Evolutionary conservation across 192 early-diverging fungal genomes (phyloP), one percentile per base, ranked within the genome.

Genomic region (Coemansia sp.): DNA sequence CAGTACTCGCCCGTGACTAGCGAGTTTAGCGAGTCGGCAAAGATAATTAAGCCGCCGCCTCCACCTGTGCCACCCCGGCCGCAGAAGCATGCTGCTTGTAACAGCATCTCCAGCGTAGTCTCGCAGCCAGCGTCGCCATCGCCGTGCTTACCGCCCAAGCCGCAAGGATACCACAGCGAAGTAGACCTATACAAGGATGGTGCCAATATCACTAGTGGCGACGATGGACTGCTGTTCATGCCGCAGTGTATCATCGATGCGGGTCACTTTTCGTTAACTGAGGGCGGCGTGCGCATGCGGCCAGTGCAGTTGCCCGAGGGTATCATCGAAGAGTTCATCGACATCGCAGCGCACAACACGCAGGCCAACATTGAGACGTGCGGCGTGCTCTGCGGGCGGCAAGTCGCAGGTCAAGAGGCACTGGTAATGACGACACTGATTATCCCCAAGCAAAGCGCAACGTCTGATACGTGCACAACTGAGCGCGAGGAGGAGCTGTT

Each of bases 401-500:
- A 94, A 66, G 86, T 91, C 73, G 65, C 78, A 4, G 77, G 66
- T 9, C 76, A 65, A 29, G 66, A 76, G 31, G 71, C 70, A 0
- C 60, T 77, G 12, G 63, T 74, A 3, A 84, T 94, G 25, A 95
- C 89, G 0, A 91, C 92, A 0, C 74, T 96, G 8, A 86, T 96
- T 38, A 90, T 96, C 63, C 95, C 95, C n/a, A 93, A 94, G 69
- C 95, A 96, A 67, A 89, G 82, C 1, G 90, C 91, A 5, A 95
- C 95, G 4, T 90, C 91, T 6, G 94, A 95, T 63, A 93, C 93
- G 2, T 94, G 92, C 45, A 88, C 88, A 6, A 93, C 91, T 0
- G 89, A 87, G 48, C 88, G 93, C 44, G 95, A 96, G 76, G 91
- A 93, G 72, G 93, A 94, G 42, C 51, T 95, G 25, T 89, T 94